Percentiles rank a stretch among this genome's conserved stretches.
Conservation (phyloP, 2,329 filamentous ascomycete species). For the Pestalotiopsis sp. region DNA sequence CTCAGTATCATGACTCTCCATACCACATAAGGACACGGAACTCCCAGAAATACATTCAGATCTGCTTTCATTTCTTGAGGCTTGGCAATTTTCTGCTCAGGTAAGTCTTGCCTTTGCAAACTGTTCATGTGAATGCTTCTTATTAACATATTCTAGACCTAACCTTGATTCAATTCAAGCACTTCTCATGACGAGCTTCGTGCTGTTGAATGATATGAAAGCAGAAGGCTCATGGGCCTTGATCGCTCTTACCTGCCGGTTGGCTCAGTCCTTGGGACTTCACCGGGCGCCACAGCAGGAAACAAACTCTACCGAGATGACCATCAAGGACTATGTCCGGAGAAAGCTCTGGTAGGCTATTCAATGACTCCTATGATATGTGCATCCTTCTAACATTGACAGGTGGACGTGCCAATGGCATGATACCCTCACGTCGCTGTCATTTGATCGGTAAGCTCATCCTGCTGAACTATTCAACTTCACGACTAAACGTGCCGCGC, state of each 20-base stretch:
- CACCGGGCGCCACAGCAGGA: slow-evolving; percentile 51
- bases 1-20: slow-evolving; percentile 66
- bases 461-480: neutral
- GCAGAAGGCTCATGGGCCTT: slow-evolving; percentile 69
- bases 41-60: slow-evolving; percentile 63
- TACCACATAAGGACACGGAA: slow-evolving; percentile 62
- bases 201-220: slow-evolving; percentile 70
- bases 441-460: slow-evolving; percentile 58
- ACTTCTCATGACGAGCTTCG: slow-evolving; percentile 63
- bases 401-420: slow-evolving; percentile 68
- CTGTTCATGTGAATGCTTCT: too few relatives aligned
- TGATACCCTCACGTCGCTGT: slow-evolving; percentile 65
- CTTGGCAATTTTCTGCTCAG: slow-evolving; percentile 65
- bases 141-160: slow-evolving; percentile 41
- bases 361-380: neutral
- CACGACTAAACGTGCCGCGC: slow-evolving; percentile 14
- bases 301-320: slow-evolving; percentile 42
- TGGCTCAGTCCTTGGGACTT: slow-evolving; percentile 66
- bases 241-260: slow-evolving; percentile 62
- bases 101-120: slow-evolving; percentile 28
- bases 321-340: slow-evolving; percentile 56
- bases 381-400: slow-evolving; percentile 16
- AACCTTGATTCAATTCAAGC: slow-evolving; percentile 69
- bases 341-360: slow-evolving; percentile 54
- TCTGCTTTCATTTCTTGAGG: slow-evolving; percentile 66